These are phyloP conservation scores for Phalaenopsis hybrid DNA, from an alignment of 116 monocot genomes.

Conservation along the genomic window DNA sequence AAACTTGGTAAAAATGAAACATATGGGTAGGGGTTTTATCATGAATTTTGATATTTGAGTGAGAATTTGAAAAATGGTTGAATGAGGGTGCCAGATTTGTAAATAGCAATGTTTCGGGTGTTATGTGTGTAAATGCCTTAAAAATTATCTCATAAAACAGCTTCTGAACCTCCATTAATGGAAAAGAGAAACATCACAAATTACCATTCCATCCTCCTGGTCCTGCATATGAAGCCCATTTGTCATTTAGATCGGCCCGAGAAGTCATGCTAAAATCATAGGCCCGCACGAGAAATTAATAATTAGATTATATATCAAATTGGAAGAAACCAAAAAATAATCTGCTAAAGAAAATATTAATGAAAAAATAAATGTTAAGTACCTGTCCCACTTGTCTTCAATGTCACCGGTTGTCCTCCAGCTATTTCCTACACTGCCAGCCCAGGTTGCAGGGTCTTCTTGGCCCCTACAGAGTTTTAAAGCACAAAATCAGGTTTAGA, in stretches of 20 bases:
- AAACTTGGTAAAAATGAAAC: too few relatives aligned
- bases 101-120: too few relatives aligned
- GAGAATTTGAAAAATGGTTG: too few relatives aligned
- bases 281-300: not conserved
- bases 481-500: not conserved
- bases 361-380: not conserved
- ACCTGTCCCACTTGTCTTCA: constrained; percentile 57
- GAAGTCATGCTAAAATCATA: constrained; percentile 33
- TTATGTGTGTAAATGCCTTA: too few relatives aligned
- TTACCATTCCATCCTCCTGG: constrained; percentile 57
- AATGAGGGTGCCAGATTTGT: too few relatives aligned
- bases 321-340: not conserved
- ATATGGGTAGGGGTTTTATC: too few relatives aligned
- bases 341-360: not conserved
- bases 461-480: constrained; percentile 29
- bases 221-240: constrained; percentile 39
- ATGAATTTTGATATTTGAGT: too few relatives aligned
- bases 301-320: not conserved
- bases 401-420: constrained; percentile 74
- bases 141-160: too few relatives aligned
- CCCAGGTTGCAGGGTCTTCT: constrained; percentile 60
- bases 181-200: not conserved
- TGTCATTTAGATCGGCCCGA: constrained; percentile 38
- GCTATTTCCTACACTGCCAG: constrained; percentile 41
- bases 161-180: too few relatives aligned